phyloP scores from a whole-genome alignment of 306 rosid genomes.

The Malus sylvestris region DNA sequence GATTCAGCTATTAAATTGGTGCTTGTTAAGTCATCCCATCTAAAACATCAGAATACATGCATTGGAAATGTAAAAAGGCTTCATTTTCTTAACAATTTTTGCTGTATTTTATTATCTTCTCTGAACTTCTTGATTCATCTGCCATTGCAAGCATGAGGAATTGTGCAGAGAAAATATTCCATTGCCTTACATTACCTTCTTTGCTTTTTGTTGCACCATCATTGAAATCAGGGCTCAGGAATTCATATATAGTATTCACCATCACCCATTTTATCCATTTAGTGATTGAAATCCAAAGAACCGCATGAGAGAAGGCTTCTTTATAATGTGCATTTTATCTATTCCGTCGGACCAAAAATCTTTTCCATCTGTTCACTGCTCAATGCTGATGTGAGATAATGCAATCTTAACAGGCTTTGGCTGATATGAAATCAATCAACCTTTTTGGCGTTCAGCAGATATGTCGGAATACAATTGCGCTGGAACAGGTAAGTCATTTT shows the following conservation, averaged over 20 bases:
- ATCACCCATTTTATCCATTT: not conserved
- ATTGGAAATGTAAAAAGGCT: not conserved
- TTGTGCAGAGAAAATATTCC: not conserved
- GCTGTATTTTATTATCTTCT: not conserved
- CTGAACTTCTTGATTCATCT: not conserved
- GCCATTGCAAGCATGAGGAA: not conserved
- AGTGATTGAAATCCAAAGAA: not conserved
- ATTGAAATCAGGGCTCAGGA: not conserved
- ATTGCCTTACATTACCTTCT: not conserved
- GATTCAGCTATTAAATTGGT: not conserved
- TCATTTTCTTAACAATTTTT: not conserved
- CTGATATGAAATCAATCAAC: conserved; percentile 80
- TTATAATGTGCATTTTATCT: not conserved
- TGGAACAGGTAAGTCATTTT: conserved; percentile 74
- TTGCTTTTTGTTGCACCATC: not conserved
- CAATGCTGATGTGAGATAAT: conserved; percentile 11
- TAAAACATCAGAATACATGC: not conserved
- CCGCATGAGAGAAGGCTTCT: not conserved
- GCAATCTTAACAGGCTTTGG: conserved; percentile 61
- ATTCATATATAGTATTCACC: not conserved
- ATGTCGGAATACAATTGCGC: conserved; percentile 88
- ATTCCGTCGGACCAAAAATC: not conserved
- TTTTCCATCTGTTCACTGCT: conserved; percentile 18
- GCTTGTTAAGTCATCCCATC: not conserved
- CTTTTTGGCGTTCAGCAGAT: conserved; percentile 99